phyloP scores from a whole-genome alignment of 352 stramenopile genomes.

The Pythium vanterpoolii region DNA sequence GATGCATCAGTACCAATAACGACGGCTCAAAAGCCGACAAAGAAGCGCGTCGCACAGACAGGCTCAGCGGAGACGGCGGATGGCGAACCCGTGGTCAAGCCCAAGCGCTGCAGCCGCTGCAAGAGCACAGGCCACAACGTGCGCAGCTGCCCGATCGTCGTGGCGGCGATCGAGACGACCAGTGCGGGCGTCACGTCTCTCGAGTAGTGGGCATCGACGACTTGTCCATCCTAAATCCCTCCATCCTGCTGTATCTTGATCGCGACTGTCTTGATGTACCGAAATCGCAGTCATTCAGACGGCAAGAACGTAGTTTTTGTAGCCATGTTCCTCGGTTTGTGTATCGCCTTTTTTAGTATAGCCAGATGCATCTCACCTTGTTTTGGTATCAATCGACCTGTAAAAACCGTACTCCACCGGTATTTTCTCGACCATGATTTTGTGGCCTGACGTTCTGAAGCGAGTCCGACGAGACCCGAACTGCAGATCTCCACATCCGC shows the following conservation, averaged over 20 bases:
- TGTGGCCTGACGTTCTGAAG: conserved; percentile 21
- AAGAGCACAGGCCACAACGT: conserved; percentile 44
- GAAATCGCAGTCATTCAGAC: too few relatives aligned
- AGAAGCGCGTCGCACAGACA: not conserved
- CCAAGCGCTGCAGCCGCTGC: conserved; percentile 46
- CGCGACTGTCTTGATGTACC: too few relatives aligned
- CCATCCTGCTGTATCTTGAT: too few relatives aligned
- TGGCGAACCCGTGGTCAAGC: not conserved
- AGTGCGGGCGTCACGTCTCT: too few relatives aligned
- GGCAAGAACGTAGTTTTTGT: too few relatives aligned
- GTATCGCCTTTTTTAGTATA: not conserved
- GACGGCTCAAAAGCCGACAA: not conserved
- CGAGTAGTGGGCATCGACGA: too few relatives aligned
- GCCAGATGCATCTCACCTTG: not conserved
- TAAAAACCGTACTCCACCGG: conserved; percentile 22
- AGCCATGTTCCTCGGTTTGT: conserved; percentile 6
- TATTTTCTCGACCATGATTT: conserved; percentile 16
- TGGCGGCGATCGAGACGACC: not conserved
- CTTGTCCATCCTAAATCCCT: too few relatives aligned
- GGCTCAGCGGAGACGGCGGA: not conserved
- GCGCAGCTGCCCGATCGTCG: conserved; percentile 35
- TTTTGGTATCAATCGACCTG: conserved; percentile 5
- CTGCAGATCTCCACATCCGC: conserved; percentile 4
- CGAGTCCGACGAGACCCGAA: conserved; percentile 13
- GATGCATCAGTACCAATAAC: not conserved